These are phyloP conservation scores for Xylariaceae sp. DNA, from an alignment of 2,329 filamentous ascomycete species.

Conservation along the genomic window DNA sequence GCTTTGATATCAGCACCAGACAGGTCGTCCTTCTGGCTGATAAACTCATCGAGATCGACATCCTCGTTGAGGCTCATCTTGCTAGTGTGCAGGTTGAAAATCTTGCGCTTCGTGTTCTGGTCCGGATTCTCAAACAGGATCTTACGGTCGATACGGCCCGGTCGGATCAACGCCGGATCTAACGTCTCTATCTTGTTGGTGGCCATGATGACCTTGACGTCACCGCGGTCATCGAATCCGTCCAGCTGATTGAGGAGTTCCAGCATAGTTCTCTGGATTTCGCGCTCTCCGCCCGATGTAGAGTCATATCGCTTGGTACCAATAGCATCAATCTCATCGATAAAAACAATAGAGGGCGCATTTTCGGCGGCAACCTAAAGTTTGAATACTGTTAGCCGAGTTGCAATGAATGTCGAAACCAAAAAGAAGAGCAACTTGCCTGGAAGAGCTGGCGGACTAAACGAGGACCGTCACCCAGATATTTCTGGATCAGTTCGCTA, in stretches of 20 bases:
- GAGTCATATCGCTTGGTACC: constrained; percentile 98
- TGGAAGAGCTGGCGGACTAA: constrained; percentile 95
- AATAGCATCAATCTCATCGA: constrained; percentile 98
- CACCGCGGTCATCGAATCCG: constrained; percentile 95
- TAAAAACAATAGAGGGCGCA: constrained; percentile 95
- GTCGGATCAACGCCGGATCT: constrained; percentile 91
- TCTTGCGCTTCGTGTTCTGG: constrained; percentile 94
- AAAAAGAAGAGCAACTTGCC: constrained; percentile 39
- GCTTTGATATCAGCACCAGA: constrained; percentile 98
- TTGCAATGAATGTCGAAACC: not conserved
- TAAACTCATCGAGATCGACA: constrained; percentile 98
- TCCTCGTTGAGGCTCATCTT: constrained; percentile 98
- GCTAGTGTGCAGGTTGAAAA: constrained; percentile 94
- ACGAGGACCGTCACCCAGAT: constrained; percentile 90
- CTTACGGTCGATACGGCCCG: constrained; percentile 97
- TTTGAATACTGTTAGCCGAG: constrained; percentile 35
- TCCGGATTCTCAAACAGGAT: constrained; percentile 68
- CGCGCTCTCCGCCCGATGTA: constrained; percentile 91
- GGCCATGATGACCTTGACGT: constrained; percentile 99
- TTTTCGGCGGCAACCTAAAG: constrained; percentile 79
- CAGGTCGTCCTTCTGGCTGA: constrained; percentile 95
- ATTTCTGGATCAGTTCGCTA: constrained; percentile 97
- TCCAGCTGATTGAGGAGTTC: constrained; percentile 97
- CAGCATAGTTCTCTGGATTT: constrained; percentile 97
- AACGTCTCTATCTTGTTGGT: constrained; percentile 99